Percentiles rank a stretch among this genome's conserved stretches.
phyloP scores from a whole-genome alignment of 1,139 yeast genomes.

The Kurtzmaniella quercitrusa region DNA sequence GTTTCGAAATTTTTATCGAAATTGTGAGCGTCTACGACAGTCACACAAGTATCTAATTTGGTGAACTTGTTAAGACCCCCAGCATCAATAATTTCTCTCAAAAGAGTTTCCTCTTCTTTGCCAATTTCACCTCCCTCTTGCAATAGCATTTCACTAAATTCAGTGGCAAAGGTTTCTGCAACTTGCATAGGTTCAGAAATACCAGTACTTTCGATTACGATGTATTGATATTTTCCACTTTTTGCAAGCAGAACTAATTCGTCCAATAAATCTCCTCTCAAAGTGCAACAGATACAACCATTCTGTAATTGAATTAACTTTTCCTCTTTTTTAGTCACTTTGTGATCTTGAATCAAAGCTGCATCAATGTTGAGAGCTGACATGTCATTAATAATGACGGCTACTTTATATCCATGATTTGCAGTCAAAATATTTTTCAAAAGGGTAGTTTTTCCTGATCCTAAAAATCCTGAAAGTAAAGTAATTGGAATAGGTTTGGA shows the following conservation, averaged over 20 bases:
- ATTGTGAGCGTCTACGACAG: conserved; percentile 40
- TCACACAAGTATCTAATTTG: conserved; percentile 42
- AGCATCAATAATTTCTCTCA: conserved; percentile 25
- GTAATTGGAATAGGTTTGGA: conserved; percentile 34
- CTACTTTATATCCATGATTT: conserved; percentile 35
- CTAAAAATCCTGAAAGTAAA: conserved; percentile 40
- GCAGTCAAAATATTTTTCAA: conserved; percentile 36
- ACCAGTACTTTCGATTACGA: conserved; percentile 43
- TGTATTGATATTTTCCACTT: conserved; percentile 32
- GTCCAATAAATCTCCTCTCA: conserved; percentile 41
- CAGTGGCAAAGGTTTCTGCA: conserved; percentile 44
- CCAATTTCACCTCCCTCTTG: conserved; percentile 5
- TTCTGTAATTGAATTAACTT: conserved; percentile 41
- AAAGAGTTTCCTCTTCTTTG: conserved; percentile 19
- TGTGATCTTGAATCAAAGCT: conserved; percentile 31
- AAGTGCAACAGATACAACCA: conserved; percentile 46
- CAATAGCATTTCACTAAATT: conserved; percentile 28
- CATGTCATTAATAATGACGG: conserved; percentile 43
- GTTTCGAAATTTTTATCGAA: conserved; percentile 38
- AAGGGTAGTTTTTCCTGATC: conserved; percentile 44
- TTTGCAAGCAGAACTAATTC: conserved; percentile 34
- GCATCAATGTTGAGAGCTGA: conserved; percentile 40
- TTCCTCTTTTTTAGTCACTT: conserved; percentile 36
- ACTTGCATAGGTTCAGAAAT: conserved; percentile 48
- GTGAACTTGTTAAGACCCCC: conserved; percentile 39